Base-by-base conservation (phyloP, 2,329 filamentous ascomycete species). In the Colletotrichum tofieldiae region DNA sequence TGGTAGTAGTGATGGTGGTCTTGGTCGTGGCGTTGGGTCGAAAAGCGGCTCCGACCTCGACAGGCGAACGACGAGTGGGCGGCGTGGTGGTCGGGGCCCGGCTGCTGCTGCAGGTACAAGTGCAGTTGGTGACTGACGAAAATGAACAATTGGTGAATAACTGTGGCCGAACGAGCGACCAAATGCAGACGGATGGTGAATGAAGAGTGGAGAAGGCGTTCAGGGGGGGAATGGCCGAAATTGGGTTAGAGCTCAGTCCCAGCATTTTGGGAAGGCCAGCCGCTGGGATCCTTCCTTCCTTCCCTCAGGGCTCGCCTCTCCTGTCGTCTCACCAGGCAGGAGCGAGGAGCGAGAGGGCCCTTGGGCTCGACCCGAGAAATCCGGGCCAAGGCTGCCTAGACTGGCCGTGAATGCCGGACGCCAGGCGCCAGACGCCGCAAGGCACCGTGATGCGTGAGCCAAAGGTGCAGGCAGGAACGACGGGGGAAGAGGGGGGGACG, bases 181-280 rank as follows among this genome's bases (percentile, higher is more conserved):
- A 39, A 23, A 29, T 51, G 55, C 32, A 54, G 67, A 37, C 29
- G 9, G 20, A 37, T 7, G 47, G 26, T 18, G n/a, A 32, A 59
- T 47, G 29, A 32, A 23, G 41, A 32, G 60, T 71, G 70, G 70
- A 37, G 52, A 55, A n/a, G 5, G 66, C 35, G 60, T 56, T 72
- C 60, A 66, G 60, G 70, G 65, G 67, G 45, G 59, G 60, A 72
- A 65, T 65, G 26, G 54, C 26, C 60, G 60, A 66, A 26, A 71
- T 70, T 66, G 70, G 70, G 39, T 55, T 72, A 69, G 70, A 67
- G 60, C 70, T 65, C 65, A 61, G 66, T 72, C 70, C 70, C 70
- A 67, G 52, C 70, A 71, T 71, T 72, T 56, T 72, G 70, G 70
- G 65, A 71, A 71, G 37, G 47, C 60, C 56, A 62, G 39, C 39